These are phyloP conservation scores for Wickerhamia fluorescens DNA, from an alignment of 805 yeast genomes.

Conservation along the genomic window DNA sequence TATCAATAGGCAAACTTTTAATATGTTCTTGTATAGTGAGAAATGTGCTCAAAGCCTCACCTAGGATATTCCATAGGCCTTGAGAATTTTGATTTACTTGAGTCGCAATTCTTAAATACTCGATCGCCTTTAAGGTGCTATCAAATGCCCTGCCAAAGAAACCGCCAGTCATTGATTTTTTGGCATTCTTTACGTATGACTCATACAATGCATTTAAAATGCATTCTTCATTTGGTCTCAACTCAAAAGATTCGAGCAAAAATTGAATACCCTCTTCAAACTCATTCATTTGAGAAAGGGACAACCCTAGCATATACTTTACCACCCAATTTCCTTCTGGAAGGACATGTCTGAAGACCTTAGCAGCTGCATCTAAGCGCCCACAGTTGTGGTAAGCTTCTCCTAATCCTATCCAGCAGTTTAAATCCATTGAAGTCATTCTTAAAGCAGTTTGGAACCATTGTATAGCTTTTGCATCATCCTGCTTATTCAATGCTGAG, in stretches of 20 bases:
- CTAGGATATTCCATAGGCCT: constrained; percentile 60
- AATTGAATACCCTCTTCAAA: constrained; percentile 52
- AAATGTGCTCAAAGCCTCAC: constrained; percentile 50
- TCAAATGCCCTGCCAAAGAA: constrained; percentile 60
- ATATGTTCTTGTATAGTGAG: constrained; percentile 49
- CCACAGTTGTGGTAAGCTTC: constrained; percentile 88
- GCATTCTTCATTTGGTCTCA: constrained; percentile 42
- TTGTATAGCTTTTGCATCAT: constrained; percentile 74
- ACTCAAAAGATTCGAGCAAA: constrained; percentile 35
- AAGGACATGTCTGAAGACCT: constrained; percentile 67
- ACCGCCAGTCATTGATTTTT: constrained; percentile 47
- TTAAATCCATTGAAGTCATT: constrained; percentile 54
- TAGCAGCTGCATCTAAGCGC: constrained; percentile 75
- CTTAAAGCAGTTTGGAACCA: constrained; percentile 84
- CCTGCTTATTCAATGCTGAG: constrained; percentile 60
- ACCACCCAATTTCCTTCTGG: constrained; percentile 56
- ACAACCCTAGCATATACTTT: constrained; percentile 58
- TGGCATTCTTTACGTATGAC: constrained; percentile 49
- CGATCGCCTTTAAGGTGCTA: constrained; percentile 40
- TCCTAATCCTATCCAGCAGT: constrained; percentile 96
- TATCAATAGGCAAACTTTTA: constrained; percentile 39
- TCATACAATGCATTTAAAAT: constrained; percentile 48
- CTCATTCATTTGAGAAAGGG: constrained; percentile 57
- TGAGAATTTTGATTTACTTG: constrained; percentile 32
- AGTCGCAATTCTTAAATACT: constrained; percentile 33